Conservation (phyloP, 164 flowering plant species). For the Akebia trifoliata region DNA sequence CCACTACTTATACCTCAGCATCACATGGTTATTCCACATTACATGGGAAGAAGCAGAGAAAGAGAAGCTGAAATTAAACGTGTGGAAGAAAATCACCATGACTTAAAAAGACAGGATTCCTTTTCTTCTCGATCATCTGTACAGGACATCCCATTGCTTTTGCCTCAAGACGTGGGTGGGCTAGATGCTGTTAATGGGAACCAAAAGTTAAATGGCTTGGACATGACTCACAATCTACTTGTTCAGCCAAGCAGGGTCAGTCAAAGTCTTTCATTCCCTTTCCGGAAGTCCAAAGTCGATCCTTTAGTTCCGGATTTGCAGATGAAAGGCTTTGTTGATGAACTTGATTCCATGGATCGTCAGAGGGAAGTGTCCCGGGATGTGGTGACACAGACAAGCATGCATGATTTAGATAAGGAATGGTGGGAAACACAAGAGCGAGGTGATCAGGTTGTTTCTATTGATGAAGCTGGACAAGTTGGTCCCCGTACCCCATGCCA, state of each 20-base stretch:
- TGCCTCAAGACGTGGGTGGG: constrained; percentile 78
- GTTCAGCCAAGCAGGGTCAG: constrained; percentile 35
- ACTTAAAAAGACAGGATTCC: constrained; percentile 50
- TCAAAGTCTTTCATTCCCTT: constrained; percentile 44
- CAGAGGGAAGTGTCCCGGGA: constrained; percentile 31
- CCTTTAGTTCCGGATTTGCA: constrained; percentile 43
- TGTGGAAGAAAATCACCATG: constrained; percentile 27
- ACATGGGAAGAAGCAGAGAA: constrained; percentile 58
- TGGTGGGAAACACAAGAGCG: constrained; percentile 98
- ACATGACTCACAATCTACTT: constrained; percentile 20
- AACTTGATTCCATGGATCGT: constrained; percentile 26
- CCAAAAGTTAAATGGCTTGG: constrained; percentile 35
- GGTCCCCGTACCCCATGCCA: constrained; percentile 84
- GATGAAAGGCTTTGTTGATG: constrained; percentile 72
- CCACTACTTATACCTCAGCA: constrained; percentile 98
- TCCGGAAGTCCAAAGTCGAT: constrained; percentile 56
- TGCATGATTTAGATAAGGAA: constrained; percentile 41
- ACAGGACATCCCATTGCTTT: constrained; percentile 86
- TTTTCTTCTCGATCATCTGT: constrained; percentile 61
- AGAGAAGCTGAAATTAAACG: constrained; percentile 34
- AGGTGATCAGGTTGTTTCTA: constrained; percentile 50
- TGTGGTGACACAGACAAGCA: constrained; percentile 20
- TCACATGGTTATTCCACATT: constrained; percentile 99
- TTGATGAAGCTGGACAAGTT: constrained; percentile 78
- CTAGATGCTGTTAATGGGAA: constrained; percentile 33